These are phyloP conservation scores for Rhododendron vialii DNA, from an alignment of 148 eudicot species.

Conservation along the genomic window DNA sequence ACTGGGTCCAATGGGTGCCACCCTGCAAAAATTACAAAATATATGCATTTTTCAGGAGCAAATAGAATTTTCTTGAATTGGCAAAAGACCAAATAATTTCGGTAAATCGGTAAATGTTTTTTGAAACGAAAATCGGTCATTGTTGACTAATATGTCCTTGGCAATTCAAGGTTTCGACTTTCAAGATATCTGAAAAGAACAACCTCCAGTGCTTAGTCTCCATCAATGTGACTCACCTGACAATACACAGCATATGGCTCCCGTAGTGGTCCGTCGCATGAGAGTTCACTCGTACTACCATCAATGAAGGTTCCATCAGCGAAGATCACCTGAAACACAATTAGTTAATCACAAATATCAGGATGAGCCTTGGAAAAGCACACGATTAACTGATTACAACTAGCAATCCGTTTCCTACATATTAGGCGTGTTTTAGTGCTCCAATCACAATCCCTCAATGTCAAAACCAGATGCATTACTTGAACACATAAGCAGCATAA, in stretches of 20 bases:
- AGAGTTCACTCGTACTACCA: constrained; percentile 96
- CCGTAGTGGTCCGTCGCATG: constrained; percentile 94
- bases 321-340: constrained; percentile 67
- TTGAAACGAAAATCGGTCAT: no score
- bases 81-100: not conserved
- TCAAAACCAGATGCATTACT: not conserved
- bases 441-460: not conserved
- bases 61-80: not conserved
- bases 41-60: not conserved
- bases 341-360: not conserved
- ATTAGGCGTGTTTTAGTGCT: not conserved
- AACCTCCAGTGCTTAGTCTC: not conserved
- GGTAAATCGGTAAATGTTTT: not conserved
- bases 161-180: not conserved
- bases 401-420: not conserved
- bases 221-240: constrained; percentile 44
- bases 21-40: constrained; percentile 49
- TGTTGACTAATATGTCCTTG: not conserved
- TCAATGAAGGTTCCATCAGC: constrained; percentile 97
- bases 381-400: not conserved
- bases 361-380: not conserved
- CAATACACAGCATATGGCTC: constrained; percentile 85
- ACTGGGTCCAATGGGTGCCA: constrained; percentile 96
- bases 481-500: not conserved
- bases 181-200: not conserved